Evolutionary conservation across 169 alveolate species (phyloP).

Genomic region (Amoebophrya sp.): DNA sequence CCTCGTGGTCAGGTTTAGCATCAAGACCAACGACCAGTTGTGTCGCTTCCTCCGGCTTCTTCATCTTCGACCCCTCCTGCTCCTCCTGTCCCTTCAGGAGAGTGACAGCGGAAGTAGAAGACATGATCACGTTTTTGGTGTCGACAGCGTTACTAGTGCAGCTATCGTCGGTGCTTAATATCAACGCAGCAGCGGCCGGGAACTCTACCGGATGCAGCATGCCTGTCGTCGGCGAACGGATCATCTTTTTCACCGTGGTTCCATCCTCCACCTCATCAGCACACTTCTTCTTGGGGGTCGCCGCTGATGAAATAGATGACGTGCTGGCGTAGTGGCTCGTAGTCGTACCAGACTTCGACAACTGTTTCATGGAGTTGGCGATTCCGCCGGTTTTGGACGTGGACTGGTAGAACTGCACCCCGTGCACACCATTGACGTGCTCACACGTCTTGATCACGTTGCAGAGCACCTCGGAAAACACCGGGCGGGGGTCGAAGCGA

Average conservation of each 20-base stretch:
- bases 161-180: background rate
- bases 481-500: constrained; percentile 36
- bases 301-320: too few species aligned
- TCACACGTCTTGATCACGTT: background rate
- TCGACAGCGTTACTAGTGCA: background rate
- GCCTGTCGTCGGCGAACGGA: constrained; percentile 2
- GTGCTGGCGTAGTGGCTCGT: background rate
- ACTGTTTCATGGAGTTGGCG: background rate
- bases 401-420: background rate
- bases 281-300: too few species aligned
- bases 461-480: constrained; percentile 25
- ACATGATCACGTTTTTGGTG: background rate
- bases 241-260: background rate
- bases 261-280: too few species aligned
- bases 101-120: too few species aligned
- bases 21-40: background rate
- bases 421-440: background rate
- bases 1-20: too few species aligned
- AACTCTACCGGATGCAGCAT: background rate
- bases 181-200: background rate
- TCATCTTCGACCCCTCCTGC: background rate
- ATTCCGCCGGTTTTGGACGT: too few species aligned
- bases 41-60: background rate
- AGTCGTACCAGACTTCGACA: too few species aligned
- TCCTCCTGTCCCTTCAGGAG: background rate